Conservation (phyloP, 2,329 filamentous ascomycete genomes). For the Colletotrichum trifolii region DNA sequence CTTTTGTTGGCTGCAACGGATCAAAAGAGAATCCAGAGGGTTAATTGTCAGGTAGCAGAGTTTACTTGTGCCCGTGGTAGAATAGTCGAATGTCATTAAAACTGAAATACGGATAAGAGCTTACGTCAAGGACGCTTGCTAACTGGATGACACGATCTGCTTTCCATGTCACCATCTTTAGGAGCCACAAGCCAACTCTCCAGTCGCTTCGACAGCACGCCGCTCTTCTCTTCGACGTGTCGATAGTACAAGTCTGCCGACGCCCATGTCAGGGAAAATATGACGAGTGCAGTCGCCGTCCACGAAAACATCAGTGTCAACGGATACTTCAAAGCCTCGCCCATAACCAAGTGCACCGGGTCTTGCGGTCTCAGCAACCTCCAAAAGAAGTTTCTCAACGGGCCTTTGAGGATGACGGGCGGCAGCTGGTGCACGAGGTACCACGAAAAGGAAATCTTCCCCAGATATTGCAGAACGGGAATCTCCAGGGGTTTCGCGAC, state of each 20-base stretch:
- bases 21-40: too few relatives aligned
- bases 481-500: neutral
- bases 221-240: slow-evolving; percentile 9
- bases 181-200: neutral
- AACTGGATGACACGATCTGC: neutral
- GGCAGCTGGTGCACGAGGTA: slow-evolving; percentile 16
- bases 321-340: neutral
- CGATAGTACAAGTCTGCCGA: slow-evolving; percentile 6
- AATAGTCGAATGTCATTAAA: too few relatives aligned
- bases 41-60: too few relatives aligned
- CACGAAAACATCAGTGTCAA: neutral
- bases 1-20: rapidly evolving
- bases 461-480: neutral
- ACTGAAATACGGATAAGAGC: too few relatives aligned
- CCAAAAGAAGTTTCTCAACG: slow-evolving; percentile 5
- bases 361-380: slow-evolving; percentile 8
- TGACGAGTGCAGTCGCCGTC: neutral
- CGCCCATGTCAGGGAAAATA: neutral
- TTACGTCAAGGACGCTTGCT: too few relatives aligned
- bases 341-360: neutral
- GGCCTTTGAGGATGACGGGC: slow-evolving; percentile 11
- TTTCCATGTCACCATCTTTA: neutral
- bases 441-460: slow-evolving; percentile 16
- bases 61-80: too few relatives aligned
- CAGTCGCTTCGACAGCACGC: neutral